Percentiles rank a stretch among this genome's conserved stretches.
Evolutionary conservation across 306 rosid genomes (phyloP).

Genomic region (Castanospermum australe): DNA sequence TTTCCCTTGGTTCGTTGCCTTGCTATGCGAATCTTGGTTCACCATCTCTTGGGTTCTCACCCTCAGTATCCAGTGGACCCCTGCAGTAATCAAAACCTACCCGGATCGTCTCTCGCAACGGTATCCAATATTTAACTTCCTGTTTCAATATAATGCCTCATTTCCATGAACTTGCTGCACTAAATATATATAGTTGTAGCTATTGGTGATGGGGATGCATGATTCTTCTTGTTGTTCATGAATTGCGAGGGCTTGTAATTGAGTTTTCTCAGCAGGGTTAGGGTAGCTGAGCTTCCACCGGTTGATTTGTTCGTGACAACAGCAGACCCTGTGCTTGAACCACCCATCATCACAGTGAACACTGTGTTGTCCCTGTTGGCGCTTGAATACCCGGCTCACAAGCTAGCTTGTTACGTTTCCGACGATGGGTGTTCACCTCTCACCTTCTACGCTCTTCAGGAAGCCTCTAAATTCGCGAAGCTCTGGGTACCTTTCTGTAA

Average conservation of each 20-base stretch:
- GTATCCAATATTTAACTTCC: conserved; percentile 4
- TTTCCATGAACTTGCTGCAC: not conserved
- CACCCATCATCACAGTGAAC: conserved; percentile 62
- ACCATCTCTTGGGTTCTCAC: conserved; percentile 39
- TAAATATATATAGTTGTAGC: too few relatives aligned
- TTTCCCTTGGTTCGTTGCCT: conserved; percentile 53
- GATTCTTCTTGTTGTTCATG: too few relatives aligned
- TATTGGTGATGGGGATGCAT: not conserved
- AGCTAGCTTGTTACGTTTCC: conserved; percentile 74
- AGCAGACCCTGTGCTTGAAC: conserved; percentile 57
- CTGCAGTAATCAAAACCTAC: conserved; percentile 40
- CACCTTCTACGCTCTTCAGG: conserved; percentile 52
- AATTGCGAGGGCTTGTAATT: too few relatives aligned
- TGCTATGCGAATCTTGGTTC: conserved; percentile 59
- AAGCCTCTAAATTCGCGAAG: conserved; percentile 60
- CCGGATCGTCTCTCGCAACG: conserved; percentile 48
- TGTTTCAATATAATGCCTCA: not conserved
- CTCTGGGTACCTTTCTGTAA: conserved; percentile 71
- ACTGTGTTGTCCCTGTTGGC: conserved; percentile 67
- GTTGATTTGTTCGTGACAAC: conserved; percentile 75
- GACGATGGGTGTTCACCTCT: conserved; percentile 68
- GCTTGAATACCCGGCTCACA: conserved; percentile 63
- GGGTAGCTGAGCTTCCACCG: conserved; percentile 49
- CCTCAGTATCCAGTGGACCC: conserved; percentile 45
- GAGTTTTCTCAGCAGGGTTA: conserved; percentile 22